Percentiles rank a stretch among this genome's conserved stretches.
Conservation (phyloP, 441 rosid genomes). For the Syzygium syzygioides region DNA sequence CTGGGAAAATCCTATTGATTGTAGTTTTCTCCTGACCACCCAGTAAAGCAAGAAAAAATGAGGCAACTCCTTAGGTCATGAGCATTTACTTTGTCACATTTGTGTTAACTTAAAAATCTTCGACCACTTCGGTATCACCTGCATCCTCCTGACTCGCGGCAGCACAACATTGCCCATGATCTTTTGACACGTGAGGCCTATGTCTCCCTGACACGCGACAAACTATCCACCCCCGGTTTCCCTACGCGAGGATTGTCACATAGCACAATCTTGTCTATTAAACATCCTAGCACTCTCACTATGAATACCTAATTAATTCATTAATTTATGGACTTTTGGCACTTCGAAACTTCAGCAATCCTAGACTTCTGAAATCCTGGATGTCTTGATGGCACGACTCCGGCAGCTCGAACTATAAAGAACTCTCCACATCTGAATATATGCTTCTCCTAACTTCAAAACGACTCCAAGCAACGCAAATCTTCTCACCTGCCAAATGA, state of each 20-base stretch:
- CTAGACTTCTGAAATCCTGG: background rate
- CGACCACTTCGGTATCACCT: background rate
- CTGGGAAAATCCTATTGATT: background rate
- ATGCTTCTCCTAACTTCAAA: background rate
- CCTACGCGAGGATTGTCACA: background rate
- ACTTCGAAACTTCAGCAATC: background rate
- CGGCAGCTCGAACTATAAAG: background rate
- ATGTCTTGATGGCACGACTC: background rate
- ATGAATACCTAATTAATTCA: background rate
- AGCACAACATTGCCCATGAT: background rate
- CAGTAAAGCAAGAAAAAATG: background rate
- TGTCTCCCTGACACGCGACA: background rate
- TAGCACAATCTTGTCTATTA: background rate
- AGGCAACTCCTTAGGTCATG: background rate
- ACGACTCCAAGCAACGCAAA: background rate
- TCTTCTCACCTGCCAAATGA: background rate
- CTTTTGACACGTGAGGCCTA: background rate
- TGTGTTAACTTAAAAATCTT: background rate
- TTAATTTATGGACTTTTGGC: background rate
- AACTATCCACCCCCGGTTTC: background rate
- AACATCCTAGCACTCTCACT: background rate
- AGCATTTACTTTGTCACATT: background rate
- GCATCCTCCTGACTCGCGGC: background rate
- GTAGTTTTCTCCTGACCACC: fast-evolving
- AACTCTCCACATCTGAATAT: background rate